Evolutionary conservation across 148 eudicot species (phyloP).

Genomic region (Drosera capensis): DNA sequence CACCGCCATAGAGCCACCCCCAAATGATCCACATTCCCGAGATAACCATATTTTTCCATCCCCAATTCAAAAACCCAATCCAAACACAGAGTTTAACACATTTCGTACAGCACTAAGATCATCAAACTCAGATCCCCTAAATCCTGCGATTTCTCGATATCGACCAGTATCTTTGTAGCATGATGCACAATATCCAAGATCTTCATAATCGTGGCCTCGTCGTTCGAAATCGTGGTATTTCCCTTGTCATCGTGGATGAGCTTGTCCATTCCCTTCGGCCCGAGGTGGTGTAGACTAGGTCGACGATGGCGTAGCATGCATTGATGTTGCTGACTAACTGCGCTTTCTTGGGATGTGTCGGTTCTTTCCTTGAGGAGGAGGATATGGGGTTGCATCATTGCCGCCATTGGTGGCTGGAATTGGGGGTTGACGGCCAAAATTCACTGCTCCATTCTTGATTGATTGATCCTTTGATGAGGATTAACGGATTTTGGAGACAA

Average conservation of each 20-base stretch:
- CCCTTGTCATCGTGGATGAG: constrained; percentile 88
- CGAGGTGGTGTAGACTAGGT: constrained; percentile 85
- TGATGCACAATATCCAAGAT: constrained; percentile 86
- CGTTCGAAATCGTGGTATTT: constrained; percentile 84
- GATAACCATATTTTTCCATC: too few relatives aligned
- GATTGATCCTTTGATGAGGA: too few relatives aligned
- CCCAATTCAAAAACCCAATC: too few relatives aligned
- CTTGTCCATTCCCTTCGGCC: constrained; percentile 98
- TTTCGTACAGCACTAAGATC: too few relatives aligned
- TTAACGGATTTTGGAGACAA: too few relatives aligned
- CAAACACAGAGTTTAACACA: too few relatives aligned
- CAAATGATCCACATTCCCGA: too few relatives aligned
- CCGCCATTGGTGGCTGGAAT: constrained; percentile 14
- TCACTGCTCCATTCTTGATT: too few relatives aligned
- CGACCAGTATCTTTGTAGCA: constrained; percentile 94
- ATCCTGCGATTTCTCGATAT: constrained; percentile 90
- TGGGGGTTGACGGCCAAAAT: too few relatives aligned
- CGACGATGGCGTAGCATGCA: constrained; percentile 71
- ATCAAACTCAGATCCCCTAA: constrained; percentile 42
- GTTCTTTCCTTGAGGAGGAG: constrained; percentile 89
- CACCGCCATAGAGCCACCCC: too few relatives aligned
- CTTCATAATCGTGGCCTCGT: constrained; percentile 97
- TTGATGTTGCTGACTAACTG: constrained; percentile 88
- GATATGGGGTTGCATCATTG: constrained; percentile 80
- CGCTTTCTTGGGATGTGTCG: constrained; percentile 90